Evolutionary conservation across 2,329 filamentous ascomycete genomes (phyloP).

Genomic region (Alternaria consortialis): DNA sequence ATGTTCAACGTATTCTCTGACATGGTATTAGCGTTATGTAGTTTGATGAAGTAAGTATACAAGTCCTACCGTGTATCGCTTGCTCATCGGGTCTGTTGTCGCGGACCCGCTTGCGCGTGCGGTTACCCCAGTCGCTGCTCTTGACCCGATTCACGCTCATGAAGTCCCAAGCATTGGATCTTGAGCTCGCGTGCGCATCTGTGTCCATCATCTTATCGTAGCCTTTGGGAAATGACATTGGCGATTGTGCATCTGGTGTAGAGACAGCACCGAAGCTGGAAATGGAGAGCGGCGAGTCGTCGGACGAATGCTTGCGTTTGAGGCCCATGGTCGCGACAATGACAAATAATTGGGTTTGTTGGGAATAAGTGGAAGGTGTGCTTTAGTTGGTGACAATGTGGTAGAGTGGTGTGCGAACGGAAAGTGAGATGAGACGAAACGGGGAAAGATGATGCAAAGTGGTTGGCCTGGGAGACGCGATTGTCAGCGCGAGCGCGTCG

Average conservation of each 20-base stretch:
- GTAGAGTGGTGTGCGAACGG: conserved; percentile 4
- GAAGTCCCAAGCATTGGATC: conserved; percentile 37
- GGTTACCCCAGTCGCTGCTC: conserved; percentile 59
- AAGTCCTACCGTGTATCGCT: conserved; percentile 60
- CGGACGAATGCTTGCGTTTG: conserved; percentile 66
- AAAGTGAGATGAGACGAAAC: conserved; percentile 15
- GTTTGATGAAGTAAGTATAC: not conserved
- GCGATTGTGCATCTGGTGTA: conserved; percentile 43
- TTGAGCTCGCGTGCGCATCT: conserved; percentile 21
- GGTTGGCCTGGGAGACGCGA: conserved; percentile 33
- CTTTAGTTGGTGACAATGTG: not conserved
- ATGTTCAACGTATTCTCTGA: conserved; percentile 57
- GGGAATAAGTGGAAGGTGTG: not conserved
- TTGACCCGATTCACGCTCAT: conserved; percentile 37
- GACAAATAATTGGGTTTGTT: not conserved
- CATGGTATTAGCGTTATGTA: not conserved
- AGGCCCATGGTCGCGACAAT: conserved; percentile 56
- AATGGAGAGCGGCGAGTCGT: conserved; percentile 57
- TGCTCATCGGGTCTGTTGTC: conserved; percentile 67
- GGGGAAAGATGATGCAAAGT: conserved; percentile 31
- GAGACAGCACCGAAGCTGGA: conserved; percentile 48
- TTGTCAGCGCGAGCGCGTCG: conserved; percentile 21
- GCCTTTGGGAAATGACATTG: conserved; percentile 31
- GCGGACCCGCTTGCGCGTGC: conserved; percentile 67
- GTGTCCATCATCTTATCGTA: conserved; percentile 38